Conservation (phyloP, 2,329 filamentous ascomycete species). For the Metarhizium album region DNA sequence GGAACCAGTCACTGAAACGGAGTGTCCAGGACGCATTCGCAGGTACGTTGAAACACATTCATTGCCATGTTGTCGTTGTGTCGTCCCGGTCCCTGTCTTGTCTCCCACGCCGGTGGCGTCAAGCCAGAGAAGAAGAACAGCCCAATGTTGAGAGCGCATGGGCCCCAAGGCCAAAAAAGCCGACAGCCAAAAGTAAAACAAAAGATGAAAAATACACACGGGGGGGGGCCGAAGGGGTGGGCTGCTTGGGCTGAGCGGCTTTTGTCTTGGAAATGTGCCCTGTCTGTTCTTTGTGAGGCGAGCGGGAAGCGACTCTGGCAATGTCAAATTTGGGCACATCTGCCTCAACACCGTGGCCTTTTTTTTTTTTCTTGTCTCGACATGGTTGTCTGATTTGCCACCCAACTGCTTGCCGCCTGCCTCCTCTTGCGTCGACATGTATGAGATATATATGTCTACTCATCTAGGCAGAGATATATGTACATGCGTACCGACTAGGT, state of each 20-base stretch:
- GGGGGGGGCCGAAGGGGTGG: no score
- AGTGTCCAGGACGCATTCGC: slow-evolving; percentile 51
- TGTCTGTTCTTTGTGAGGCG: no score
- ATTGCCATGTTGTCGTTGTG: background rate
- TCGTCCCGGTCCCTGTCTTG: background rate
- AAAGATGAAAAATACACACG: no score
- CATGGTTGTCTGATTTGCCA: background rate
- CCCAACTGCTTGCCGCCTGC: background rate
- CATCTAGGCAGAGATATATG: no score
- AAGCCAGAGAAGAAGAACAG: background rate
- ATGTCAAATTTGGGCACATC: background rate
- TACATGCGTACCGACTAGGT: background rate
- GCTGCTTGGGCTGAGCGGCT: no score
- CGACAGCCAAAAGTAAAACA: background rate
- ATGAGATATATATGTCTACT: no score
- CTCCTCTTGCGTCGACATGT: background rate
- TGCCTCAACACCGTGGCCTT: background rate
- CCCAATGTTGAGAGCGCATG: background rate
- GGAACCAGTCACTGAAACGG: slow-evolving; percentile 39
- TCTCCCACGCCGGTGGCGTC: background rate
- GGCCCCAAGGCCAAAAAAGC: background rate
- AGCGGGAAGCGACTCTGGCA: background rate
- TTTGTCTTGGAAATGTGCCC: no score
- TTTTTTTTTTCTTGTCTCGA: background rate
- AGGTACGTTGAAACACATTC: slow-evolving; percentile 26